Evolutionary conservation across 768 basidiomycete genomes (phyloP).

Genomic region (Russula earlei): DNA sequence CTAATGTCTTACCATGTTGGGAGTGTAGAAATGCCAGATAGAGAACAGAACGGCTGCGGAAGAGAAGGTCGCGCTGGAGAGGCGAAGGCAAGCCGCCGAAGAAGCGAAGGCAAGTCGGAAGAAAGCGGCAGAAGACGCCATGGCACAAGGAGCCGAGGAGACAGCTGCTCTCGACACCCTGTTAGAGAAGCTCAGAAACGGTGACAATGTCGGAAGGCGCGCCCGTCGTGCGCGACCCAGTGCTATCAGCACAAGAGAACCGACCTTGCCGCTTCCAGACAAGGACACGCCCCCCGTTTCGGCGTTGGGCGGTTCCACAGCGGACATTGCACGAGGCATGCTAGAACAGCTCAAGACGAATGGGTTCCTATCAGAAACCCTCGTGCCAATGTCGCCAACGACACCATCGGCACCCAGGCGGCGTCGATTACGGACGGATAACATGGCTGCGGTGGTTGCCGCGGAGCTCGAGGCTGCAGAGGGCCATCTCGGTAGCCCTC

Average conservation of each 20-base stretch:
- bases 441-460: constrained; percentile 13
- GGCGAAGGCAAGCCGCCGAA: constrained; percentile 58
- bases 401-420: constrained; percentile 17
- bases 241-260: constrained; percentile 27
- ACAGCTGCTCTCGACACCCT: constrained; percentile 54
- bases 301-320: constrained; percentile 35
- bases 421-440: constrained; percentile 18
- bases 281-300: constrained; percentile 22
- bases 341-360: constrained; percentile 62
- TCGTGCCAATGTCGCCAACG: constrained; percentile 21
- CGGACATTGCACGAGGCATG: constrained; percentile 63
- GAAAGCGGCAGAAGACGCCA: constrained; percentile 35
- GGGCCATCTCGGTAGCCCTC: constrained; percentile 4
- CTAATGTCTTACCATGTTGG: background rate
- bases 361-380: constrained; percentile 40
- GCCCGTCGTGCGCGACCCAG: constrained; percentile 41
- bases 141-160: constrained; percentile 42
- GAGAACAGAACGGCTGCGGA: constrained; percentile 72
- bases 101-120: constrained; percentile 49
- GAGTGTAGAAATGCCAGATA: constrained; percentile 67
- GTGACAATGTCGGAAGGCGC: constrained; percentile 52
- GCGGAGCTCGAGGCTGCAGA: constrained; percentile 19
- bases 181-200: constrained; percentile 61
- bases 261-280: constrained; percentile 24
- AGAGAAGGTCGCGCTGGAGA: constrained; percentile 57